Percentiles rank a stretch among this genome's conserved stretches.
These are phyloP conservation scores for Camellia japonica DNA, from an alignment of 148 eudicot genomes.

Conservation along the genomic window DNA sequence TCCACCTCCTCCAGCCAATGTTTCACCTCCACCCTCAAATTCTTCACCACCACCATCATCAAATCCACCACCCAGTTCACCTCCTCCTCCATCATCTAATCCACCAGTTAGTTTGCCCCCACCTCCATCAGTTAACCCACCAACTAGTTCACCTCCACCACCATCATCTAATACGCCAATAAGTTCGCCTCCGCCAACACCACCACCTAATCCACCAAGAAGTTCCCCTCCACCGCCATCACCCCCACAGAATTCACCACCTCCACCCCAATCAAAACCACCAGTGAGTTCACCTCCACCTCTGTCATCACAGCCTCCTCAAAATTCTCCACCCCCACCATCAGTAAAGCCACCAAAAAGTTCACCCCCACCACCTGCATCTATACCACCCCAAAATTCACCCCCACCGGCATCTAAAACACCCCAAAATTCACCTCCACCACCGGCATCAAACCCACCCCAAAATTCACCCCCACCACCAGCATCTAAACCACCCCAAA, in stretches of 20 bases:
- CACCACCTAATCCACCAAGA: not conserved
- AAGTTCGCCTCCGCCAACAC: slow-evolving; percentile 19
- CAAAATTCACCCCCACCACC: slow-evolving; percentile 20
- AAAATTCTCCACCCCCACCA: slow-evolving; percentile 19
- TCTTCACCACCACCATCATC: slow-evolving; percentile 33
- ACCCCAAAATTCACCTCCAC: slow-evolving; percentile 22
- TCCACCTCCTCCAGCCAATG: slow-evolving; percentile 14
- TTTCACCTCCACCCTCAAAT: slow-evolving; percentile 20
- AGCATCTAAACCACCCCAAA: slow-evolving; percentile 23
- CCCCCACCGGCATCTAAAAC: slow-evolving; percentile 27
- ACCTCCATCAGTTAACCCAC: slow-evolving; percentile 18
- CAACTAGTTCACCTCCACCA: slow-evolving; percentile 23
- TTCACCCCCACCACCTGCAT: slow-evolving; percentile 20
- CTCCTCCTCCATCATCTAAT: slow-evolving; percentile 23
- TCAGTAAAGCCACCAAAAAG: not conserved
- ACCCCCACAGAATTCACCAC: slow-evolving; percentile 21
- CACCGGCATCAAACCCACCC: slow-evolving; percentile 20
- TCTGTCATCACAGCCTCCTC: slow-evolving; percentile 26
- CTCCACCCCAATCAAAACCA: slow-evolving; percentile 27
- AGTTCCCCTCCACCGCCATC: slow-evolving; percentile 27
- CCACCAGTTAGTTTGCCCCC: slow-evolving; percentile 30
- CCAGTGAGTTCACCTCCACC: slow-evolving; percentile 18
- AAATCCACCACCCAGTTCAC: slow-evolving; percentile 27
- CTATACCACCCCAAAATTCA: not conserved
- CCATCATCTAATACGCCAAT: slow-evolving; percentile 7